Percentiles rank a stretch among this genome's conserved stretches.
These are phyloP conservation scores for Daldinia sp. DNA, from an alignment of 2,329 filamentous ascomycete species.

Conservation along the genomic window DNA sequence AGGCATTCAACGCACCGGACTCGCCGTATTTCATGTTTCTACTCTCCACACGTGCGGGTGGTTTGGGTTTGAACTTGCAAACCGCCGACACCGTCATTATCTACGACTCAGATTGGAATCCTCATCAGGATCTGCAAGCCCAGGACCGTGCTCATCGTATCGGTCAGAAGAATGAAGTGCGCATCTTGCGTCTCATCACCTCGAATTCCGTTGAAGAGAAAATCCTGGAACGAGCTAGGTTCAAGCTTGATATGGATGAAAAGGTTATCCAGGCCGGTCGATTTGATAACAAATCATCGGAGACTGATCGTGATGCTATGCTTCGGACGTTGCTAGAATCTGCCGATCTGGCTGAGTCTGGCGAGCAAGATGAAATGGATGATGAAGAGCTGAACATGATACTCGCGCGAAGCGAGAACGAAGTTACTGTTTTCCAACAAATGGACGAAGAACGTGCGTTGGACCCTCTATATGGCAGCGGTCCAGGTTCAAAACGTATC, in stretches of 20 bases:
- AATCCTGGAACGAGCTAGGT: slow-evolving; percentile 94
- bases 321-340: slow-evolving; percentile 91
- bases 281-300: slow-evolving; percentile 99
- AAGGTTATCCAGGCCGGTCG: slow-evolving; percentile 99
- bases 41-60: slow-evolving; percentile 97
- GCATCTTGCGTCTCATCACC: slow-evolving; percentile 93
- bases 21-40: slow-evolving; percentile 98
- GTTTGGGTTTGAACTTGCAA: slow-evolving; percentile 95
- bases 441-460: slow-evolving; percentile 79
- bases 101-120: slow-evolving; percentile 99
- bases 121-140: slow-evolving; percentile 97
- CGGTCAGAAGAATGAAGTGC: slow-evolving; percentile 98
- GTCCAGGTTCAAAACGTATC: slow-evolving; percentile 66
- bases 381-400: slow-evolving; percentile 97
- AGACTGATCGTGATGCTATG: slow-evolving; percentile 97
- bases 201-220: slow-evolving; percentile 98
- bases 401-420: slow-evolving; percentile 85
- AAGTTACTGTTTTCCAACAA: slow-evolving; percentile 79
- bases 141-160: slow-evolving; percentile 99
- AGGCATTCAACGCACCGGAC: slow-evolving; percentile 85
- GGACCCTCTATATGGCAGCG: slow-evolving; percentile 75
- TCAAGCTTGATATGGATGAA: slow-evolving; percentile 98
- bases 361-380: slow-evolving; percentile 96
- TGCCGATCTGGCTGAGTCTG: slow-evolving; percentile 71
- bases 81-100: slow-evolving; percentile 99